These are phyloP conservation scores for Cladosporium sp. DNA, from an alignment of 2,329 filamentous ascomycete species.

Conservation along the genomic window DNA sequence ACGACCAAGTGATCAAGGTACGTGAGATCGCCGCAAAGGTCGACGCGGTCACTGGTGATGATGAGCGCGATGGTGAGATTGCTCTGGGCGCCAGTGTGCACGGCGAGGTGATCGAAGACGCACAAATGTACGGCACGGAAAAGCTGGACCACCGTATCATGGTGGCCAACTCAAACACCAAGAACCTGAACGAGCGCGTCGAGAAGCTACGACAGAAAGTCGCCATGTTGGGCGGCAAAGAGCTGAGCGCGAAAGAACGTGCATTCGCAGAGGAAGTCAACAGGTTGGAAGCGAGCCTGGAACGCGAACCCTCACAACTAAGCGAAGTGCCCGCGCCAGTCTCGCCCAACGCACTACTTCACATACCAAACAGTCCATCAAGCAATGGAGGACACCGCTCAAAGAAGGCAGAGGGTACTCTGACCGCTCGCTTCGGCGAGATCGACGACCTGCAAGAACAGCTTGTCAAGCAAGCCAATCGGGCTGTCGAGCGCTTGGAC, in stretches of 20 bases:
- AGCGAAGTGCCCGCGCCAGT: constrained; percentile 18
- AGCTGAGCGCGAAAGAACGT: constrained; percentile 59
- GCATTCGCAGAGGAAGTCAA: constrained; percentile 62
- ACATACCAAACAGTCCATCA: constrained; percentile 28
- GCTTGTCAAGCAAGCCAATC: constrained; percentile 34
- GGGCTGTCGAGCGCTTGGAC: constrained; percentile 33
- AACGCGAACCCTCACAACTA: neutral
- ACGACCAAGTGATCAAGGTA: constrained; percentile 66
- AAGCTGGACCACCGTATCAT: constrained; percentile 62
- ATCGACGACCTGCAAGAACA: constrained; percentile 33
- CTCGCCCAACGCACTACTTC: constrained; percentile 35
- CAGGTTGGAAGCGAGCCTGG: constrained; percentile 40
- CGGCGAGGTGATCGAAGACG: constrained; percentile 23
- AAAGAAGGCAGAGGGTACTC: constrained; percentile 17
- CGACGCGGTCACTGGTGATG: constrained; percentile 65
- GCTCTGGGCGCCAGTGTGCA: constrained; percentile 13
- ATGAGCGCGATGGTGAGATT: constrained; percentile 53
- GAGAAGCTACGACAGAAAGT: constrained; percentile 59
- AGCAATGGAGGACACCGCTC: neutral
- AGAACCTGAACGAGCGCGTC: constrained; percentile 59
- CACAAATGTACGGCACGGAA: constrained; percentile 35
- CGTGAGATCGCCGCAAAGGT: constrained; percentile 67
- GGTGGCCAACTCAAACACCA: constrained; percentile 58
- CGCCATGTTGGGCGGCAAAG: constrained; percentile 51
- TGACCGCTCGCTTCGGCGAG: constrained; percentile 30